These are phyloP conservation scores for Microcyclospora tardicrescens DNA, from an alignment of 2,329 filamentous ascomycete species.

Conservation along the genomic window DNA sequence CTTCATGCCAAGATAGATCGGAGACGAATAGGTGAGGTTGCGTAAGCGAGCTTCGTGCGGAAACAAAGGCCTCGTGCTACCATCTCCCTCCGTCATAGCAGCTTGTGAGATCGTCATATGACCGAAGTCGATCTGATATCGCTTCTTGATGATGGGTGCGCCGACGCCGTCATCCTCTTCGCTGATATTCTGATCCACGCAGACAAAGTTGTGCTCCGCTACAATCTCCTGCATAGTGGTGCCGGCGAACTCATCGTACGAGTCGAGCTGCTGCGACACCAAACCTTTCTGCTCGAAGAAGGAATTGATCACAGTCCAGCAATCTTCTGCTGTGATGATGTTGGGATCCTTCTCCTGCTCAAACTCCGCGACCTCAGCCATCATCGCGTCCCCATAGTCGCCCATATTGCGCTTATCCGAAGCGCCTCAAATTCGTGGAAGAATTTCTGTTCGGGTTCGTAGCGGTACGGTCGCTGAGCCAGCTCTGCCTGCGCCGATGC, in stretches of 20 bases:
- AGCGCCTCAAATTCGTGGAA: too few species aligned
- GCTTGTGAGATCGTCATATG: constrained; percentile 80
- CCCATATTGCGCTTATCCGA: too few species aligned
- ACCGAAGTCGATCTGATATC: constrained; percentile 92
- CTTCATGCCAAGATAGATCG: constrained; percentile 77
- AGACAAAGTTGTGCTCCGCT: constrained; percentile 78
- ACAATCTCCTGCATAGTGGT: constrained; percentile 92
- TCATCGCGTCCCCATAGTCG: constrained; percentile 6
- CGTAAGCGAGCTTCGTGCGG: constrained; percentile 92
- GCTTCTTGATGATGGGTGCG: constrained; percentile 63
- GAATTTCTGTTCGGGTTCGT: constrained; percentile 3
- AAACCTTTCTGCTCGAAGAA: constrained; percentile 96
- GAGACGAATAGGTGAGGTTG: constrained; percentile 89
- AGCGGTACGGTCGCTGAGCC: neutral
- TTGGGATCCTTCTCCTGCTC: constrained; percentile 12
- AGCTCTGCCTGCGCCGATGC: constrained; percentile 2
- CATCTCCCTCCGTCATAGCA: constrained; percentile 85
- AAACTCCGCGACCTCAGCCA: constrained; percentile 6
- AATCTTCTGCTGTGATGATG: constrained; percentile 84
- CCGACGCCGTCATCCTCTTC: constrained; percentile 51
- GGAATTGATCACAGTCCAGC: constrained; percentile 92
- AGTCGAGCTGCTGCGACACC: constrained; percentile 94
- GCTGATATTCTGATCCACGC: constrained; percentile 84
- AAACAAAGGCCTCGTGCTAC: constrained; percentile 69
- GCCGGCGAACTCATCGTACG: constrained; percentile 92